phyloP scores from a whole-genome alignment of 1,284 basidiomycete species.

The Marasmius tenuissimus region DNA sequence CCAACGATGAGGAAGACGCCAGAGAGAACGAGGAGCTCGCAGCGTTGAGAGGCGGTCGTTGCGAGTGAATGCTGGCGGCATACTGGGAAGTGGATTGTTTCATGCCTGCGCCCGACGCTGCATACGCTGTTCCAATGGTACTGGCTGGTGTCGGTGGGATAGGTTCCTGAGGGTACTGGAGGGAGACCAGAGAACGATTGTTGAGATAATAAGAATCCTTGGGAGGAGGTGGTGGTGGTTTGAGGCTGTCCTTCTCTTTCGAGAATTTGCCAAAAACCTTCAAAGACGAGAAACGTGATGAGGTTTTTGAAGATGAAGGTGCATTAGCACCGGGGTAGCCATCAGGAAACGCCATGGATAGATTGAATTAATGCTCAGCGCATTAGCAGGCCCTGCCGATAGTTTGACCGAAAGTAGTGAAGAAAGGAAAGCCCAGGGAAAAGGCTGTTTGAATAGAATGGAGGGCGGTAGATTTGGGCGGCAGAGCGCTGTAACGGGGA shows the following conservation, averaged over 20 bases:
- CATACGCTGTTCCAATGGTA: slow-evolving; percentile 28
- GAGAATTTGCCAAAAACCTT: slow-evolving; percentile 55
- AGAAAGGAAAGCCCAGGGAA: background rate
- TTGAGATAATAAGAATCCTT: slow-evolving; percentile 61
- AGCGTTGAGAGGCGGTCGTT: slow-evolving; percentile 5
- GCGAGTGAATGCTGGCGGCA: slow-evolving; percentile 15
- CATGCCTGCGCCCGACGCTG: slow-evolving; percentile 33
- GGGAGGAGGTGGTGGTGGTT: slow-evolving; percentile 62
- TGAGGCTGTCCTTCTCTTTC: slow-evolving; percentile 27
- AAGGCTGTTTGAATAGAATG: background rate
- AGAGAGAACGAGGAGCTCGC: slow-evolving; percentile 29
- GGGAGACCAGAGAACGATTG: slow-evolving; percentile 54
- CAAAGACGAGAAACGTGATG: slow-evolving; percentile 59
- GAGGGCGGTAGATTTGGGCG: background rate
- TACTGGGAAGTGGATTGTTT: slow-evolving; percentile 22
- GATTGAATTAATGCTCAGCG: background rate
- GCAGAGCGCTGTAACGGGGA: background rate
- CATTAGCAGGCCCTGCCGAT: background rate
- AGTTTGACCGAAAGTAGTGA: background rate
- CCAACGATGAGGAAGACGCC: slow-evolving; percentile 26
- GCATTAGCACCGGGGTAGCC: background rate
- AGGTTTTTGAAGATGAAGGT: slow-evolving; percentile 12
- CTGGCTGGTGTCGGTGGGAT: slow-evolving; percentile 37
- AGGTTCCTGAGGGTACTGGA: slow-evolving; percentile 39
- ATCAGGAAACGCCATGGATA: background rate